Evolutionary conservation across 1,284 basidiomycete genomes (phyloP).

Genomic region (Thecaphora thlaspeos): DNA sequence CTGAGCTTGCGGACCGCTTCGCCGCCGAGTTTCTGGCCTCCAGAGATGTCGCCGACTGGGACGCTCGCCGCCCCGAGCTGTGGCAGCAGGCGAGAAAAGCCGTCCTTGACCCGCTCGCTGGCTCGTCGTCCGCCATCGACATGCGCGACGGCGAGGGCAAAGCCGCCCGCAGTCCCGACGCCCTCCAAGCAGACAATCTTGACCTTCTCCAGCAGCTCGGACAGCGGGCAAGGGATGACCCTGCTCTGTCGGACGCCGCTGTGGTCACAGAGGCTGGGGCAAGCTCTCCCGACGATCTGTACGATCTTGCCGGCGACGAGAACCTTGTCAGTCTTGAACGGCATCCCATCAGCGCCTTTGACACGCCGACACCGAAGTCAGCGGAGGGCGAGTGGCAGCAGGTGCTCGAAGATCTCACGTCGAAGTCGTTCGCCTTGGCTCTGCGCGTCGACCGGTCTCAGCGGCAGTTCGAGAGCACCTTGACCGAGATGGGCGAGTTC

Average conservation of each 20-base stretch:
- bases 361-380: neutral
- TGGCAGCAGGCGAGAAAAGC: neutral
- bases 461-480: constrained; percentile 14
- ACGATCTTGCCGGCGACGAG: neutral
- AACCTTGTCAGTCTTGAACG: neutral
- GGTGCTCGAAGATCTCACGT: constrained; percentile 1
- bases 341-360: neutral
- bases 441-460: neutral
- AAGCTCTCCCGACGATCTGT: neutral
- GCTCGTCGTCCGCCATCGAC: neutral
- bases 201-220: neutral
- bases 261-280: too few relatives aligned
- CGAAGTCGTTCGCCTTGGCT: neutral
- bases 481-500: constrained; percentile 7
- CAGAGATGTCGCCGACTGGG: neutral
- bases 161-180: neutral
- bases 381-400: neutral
- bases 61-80: neutral
- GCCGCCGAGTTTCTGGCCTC: neutral
- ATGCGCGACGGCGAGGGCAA: neutral
- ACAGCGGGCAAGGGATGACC: neutral
- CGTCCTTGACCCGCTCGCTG: neutral
- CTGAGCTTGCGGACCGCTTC: neutral
- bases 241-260: too few relatives aligned
- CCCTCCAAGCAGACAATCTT: neutral